Percentiles rank a stretch among this genome's conserved stretches.
These are phyloP conservation scores for Amaranthus hypochondriacus DNA, from an alignment of 148 eudicot species.

Conservation along the genomic window DNA sequence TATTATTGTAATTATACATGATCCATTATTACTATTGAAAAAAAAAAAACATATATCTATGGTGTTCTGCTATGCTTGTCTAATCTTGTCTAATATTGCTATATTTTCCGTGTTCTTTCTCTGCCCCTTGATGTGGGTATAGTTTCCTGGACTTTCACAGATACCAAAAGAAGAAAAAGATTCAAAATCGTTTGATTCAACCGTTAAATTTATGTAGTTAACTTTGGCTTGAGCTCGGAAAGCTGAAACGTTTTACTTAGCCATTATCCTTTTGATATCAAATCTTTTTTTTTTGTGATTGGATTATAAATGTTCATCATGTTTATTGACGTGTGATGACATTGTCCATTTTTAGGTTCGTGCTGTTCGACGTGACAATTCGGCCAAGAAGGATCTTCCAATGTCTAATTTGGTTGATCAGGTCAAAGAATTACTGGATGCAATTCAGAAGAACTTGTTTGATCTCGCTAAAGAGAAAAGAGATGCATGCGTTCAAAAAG, in stretches of 20 bases:
- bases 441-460: constrained; percentile 65
- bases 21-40: too few relatives aligned
- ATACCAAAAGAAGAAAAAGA: background rate
- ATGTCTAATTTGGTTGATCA: constrained; percentile 55
- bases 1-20: too few relatives aligned
- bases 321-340: background rate
- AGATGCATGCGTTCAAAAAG: constrained; percentile 68
- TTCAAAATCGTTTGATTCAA: background rate
- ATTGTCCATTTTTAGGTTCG: constrained; percentile 50
- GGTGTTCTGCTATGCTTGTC: too few relatives aligned
- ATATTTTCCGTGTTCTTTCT: background rate
- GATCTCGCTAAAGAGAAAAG: constrained; percentile 73
- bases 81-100: background rate
- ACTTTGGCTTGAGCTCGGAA: background rate
- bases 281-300: background rate
- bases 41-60: too few relatives aligned
- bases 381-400: constrained; percentile 62
- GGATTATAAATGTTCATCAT: background rate
- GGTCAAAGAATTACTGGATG: constrained; percentile 51
- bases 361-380: constrained; percentile 82
- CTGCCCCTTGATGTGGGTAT: background rate
- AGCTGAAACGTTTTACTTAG: background rate
- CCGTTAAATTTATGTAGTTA: background rate
- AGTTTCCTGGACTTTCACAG: background rate
- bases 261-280: background rate